Evolutionary conservation across 2,329 filamentous ascomycete species (phyloP).

Genomic region (Trichophaea hybrida): DNA sequence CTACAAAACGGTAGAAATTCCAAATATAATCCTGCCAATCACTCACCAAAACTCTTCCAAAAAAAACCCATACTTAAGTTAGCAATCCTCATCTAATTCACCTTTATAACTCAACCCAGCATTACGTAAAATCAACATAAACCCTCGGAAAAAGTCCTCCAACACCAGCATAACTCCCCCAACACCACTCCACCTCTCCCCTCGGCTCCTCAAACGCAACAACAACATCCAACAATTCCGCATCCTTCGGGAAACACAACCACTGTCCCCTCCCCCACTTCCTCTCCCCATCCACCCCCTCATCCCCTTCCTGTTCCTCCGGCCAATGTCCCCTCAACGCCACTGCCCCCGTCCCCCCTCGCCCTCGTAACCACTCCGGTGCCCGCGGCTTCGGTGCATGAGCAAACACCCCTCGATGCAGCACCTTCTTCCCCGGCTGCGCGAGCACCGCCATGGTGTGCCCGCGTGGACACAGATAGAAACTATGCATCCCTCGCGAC

Average conservation of each 20-base stretch:
- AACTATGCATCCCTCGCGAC: neutral
- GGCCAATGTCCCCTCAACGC: conserved; percentile 19
- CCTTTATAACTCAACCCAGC: neutral
- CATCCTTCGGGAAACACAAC: conserved; percentile 14
- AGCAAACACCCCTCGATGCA: conserved; percentile 1
- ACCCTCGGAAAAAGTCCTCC: conserved; percentile 18
- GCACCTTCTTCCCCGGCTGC: neutral
- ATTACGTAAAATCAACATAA: conserved; percentile 10
- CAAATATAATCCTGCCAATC: too few species aligned
- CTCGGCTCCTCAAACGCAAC: conserved; percentile 15
- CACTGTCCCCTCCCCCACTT: conserved; percentile 9
- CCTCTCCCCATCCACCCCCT: neutral
- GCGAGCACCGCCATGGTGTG: conserved; percentile 1
- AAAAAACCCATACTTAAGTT: too few species aligned
- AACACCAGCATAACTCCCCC: conserved; percentile 19
- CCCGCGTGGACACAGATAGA: neutral
- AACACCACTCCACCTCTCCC: conserved; percentile 10
- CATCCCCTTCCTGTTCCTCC: conserved; percentile 3
- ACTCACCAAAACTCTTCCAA: too few species aligned
- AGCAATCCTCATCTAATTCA: too few species aligned
- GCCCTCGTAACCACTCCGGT: conserved; percentile 11
- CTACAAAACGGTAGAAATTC: too few species aligned
- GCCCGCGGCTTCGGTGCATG: conserved; percentile 1
- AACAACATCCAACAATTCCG: conserved; percentile 13
- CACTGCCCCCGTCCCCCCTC: neutral